Conservation (phyloP, 192 early-diverging fungal species). For the Allomyces javanicus region DNA sequence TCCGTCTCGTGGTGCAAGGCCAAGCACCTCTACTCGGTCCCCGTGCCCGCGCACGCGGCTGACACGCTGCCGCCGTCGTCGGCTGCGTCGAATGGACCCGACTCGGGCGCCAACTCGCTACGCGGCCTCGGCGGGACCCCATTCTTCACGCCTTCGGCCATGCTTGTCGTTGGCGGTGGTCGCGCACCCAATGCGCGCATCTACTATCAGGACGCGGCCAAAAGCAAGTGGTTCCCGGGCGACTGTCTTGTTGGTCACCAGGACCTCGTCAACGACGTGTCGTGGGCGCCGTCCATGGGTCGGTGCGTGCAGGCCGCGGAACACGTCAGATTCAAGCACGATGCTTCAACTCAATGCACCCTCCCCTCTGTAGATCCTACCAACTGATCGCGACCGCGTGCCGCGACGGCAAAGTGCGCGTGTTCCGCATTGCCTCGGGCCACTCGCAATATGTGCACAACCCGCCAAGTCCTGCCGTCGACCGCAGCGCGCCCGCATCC, state of each 20-base stretch:
- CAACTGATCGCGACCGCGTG: conserved; percentile 67
- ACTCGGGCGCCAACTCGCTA: not conserved
- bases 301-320: conserved; percentile 11
- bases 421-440: conserved; percentile 45
- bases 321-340: not conserved
- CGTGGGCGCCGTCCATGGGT: conserved; percentile 48
- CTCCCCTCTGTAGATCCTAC: conserved; percentile 26
- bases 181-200: conserved; percentile 23
- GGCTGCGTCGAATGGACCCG: conserved; percentile 19
- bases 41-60: conserved; percentile 25
- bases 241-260: conserved; percentile 35
- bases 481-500: conserved; percentile 25
- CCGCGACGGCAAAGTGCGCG: conserved; percentile 52
- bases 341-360: not conserved
- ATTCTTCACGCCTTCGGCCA: conserved; percentile 46
- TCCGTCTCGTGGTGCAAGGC: conserved; percentile 62
- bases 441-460: not conserved
- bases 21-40: not conserved
- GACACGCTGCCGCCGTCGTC: conserved; percentile 65
- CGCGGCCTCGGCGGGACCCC: not conserved
- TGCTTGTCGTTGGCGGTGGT: conserved; percentile 73
- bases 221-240: conserved; percentile 37
- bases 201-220: conserved; percentile 4
- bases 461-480: conserved; percentile 1
- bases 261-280: conserved; percentile 44